Percentiles rank a stretch among this genome's conserved stretches.
These are phyloP conservation scores for Ceriops tagal DNA, from an alignment of 345 rosid species.

Conservation along the genomic window DNA sequence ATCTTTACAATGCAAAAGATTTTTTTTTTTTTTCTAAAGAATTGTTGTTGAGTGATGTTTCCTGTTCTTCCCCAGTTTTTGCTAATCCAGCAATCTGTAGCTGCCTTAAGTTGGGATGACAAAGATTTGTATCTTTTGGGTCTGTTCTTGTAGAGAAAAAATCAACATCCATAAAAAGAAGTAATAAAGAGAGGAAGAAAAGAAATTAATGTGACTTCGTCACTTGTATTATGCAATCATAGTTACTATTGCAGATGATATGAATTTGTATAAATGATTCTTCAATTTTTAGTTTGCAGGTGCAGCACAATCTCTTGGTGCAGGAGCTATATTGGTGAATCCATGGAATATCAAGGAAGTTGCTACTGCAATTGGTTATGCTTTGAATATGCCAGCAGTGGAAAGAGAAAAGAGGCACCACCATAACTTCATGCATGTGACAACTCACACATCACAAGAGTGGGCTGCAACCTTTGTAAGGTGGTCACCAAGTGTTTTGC, in stretches of 20 bases:
- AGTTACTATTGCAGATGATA: background rate
- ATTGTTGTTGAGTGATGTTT: background rate
- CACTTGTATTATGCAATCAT: background rate
- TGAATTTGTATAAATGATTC: background rate
- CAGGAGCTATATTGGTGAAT: constrained; percentile 56
- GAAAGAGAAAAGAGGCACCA: constrained; percentile 60
- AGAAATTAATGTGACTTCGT: background rate
- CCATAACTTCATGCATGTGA: constrained; percentile 56
- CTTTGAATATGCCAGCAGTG: constrained; percentile 51
- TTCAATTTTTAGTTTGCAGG: constrained; percentile 52
- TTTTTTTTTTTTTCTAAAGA: background rate
- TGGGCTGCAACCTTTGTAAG: constrained; percentile 68
- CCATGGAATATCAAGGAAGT: constrained; percentile 63
- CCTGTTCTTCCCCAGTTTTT: no score
- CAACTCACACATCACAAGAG: constrained; percentile 61
- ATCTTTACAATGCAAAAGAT: background rate
- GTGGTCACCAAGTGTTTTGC: constrained; percentile 21
- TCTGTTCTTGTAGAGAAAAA: no score
- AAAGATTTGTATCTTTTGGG: no score
- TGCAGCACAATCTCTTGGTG: constrained; percentile 65
- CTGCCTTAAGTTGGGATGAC: background rate
- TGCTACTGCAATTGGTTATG: constrained; percentile 51
- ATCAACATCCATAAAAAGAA: background rate
- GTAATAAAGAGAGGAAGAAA: background rate
- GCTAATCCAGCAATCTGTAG: background rate